These are phyloP conservation scores for Kluyveromyces siamensis DNA, from an alignment of 805 yeast species.

Conservation along the genomic window DNA sequence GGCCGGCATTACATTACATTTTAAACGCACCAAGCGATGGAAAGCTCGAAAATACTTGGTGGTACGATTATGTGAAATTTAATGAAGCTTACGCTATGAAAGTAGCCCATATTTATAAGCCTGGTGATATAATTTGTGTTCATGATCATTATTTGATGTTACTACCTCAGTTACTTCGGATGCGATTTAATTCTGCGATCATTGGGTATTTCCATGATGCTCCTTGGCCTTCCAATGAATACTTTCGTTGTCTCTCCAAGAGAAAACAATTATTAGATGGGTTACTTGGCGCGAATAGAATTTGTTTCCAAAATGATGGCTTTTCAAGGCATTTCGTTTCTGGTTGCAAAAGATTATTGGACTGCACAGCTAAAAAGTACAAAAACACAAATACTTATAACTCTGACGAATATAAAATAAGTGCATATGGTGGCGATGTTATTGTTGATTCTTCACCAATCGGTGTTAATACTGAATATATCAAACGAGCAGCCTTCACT, in stretches of 20 bases:
- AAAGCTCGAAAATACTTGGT: slow-evolving; percentile 62
- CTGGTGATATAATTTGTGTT: slow-evolving; percentile 89
- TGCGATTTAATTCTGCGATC: slow-evolving; percentile 53
- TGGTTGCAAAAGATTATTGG: slow-evolving; percentile 80
- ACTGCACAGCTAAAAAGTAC: slow-evolving; percentile 51
- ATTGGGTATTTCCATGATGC: slow-evolving; percentile 78
- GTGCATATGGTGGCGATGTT: slow-evolving; percentile 70
- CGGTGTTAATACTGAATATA: slow-evolving; percentile 72
- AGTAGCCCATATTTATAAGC: slow-evolving; percentile 60
- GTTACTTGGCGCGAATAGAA: slow-evolving; percentile 77
- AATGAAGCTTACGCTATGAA: slow-evolving; percentile 85
- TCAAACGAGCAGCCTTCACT: slow-evolving; percentile 49
- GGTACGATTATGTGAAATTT: slow-evolving; percentile 79
- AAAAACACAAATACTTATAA: slow-evolving; percentile 18
- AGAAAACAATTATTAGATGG: slow-evolving; percentile 81
- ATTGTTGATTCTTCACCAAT: slow-evolving; percentile 72
- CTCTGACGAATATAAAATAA: slow-evolving; percentile 32
- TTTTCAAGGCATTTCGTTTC: slow-evolving; percentile 88
- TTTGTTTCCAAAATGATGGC: slow-evolving; percentile 79
- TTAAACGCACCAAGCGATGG: slow-evolving; percentile 64
- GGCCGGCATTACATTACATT: slow-evolving; percentile 95
- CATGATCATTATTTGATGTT: slow-evolving; percentile 82
- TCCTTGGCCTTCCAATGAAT: slow-evolving; percentile 94
- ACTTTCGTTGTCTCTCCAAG: slow-evolving; percentile 80
- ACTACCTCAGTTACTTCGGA: slow-evolving; percentile 74